These are phyloP conservation scores for Chlamydomonas sphaeroides DNA, from an alignment of 139 green algal species.

Conservation along the genomic window DNA sequence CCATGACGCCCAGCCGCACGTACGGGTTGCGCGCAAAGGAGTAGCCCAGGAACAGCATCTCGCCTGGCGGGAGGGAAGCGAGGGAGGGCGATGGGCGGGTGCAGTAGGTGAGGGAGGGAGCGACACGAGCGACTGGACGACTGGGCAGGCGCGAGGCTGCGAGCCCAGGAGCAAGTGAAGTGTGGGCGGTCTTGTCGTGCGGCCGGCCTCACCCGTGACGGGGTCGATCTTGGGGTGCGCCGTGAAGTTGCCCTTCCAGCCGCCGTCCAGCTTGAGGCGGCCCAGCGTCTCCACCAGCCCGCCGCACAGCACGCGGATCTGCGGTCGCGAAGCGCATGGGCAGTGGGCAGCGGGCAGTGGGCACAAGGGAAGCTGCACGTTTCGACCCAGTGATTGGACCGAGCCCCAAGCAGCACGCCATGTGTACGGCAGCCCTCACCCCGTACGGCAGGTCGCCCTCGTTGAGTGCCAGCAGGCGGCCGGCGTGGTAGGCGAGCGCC, in stretches of 20 bases:
- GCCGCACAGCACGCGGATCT: conserved; percentile 62
- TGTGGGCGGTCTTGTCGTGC: too few relatives aligned
- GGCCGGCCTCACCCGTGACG: conserved; percentile 53
- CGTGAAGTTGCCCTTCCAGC: conserved; percentile 69
- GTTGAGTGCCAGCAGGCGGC: conserved; percentile 75
- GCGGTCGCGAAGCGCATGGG: too few relatives aligned
- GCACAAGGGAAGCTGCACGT: too few relatives aligned
- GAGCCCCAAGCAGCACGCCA: too few relatives aligned
- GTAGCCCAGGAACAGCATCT: conserved; percentile 67
- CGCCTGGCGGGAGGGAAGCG: conserved; percentile 25
- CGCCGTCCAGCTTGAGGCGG: conserved; percentile 41
- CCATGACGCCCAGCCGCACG: conserved; percentile 43
- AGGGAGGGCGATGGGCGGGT: too few relatives aligned
- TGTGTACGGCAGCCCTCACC: too few relatives aligned
- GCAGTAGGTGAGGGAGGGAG: too few relatives aligned
- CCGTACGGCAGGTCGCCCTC: conserved; percentile 71
- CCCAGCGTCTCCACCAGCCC: conserved; percentile 78
- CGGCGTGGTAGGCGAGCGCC: conserved; percentile 69
- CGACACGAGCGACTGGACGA: too few relatives aligned
- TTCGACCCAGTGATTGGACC: too few relatives aligned
- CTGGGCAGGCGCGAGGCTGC: too few relatives aligned
- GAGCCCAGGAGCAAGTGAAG: too few relatives aligned
- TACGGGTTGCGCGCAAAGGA: conserved; percentile 49
- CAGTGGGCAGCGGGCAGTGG: too few relatives aligned
- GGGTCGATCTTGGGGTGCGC: conserved; percentile 88